Evolutionary conservation across 371 early-diverging fungal species (phyloP).

Genomic region (Mortierella sp.): DNA sequence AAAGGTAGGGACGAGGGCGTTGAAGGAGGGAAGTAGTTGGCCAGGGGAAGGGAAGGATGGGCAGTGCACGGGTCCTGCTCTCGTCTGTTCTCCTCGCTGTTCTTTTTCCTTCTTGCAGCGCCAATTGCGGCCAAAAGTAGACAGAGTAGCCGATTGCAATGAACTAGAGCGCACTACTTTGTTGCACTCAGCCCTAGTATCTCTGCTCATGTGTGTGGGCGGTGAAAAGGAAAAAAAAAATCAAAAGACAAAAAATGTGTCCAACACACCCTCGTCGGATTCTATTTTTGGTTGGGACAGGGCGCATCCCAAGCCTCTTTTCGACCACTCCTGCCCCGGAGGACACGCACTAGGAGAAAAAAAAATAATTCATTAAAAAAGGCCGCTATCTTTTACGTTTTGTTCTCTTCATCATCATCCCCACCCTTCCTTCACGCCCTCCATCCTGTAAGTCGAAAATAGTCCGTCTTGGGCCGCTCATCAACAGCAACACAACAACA

Average conservation of each 20-base stretch:
- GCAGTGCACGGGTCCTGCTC: background rate
- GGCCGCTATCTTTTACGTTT: background rate
- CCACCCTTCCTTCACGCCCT: background rate
- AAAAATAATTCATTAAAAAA: background rate
- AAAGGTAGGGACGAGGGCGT: too few relatives aligned
- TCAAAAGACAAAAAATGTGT: background rate
- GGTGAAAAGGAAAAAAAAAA: background rate
- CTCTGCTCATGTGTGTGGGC: background rate
- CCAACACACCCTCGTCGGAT: background rate
- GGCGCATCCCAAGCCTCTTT: constrained; percentile 5
- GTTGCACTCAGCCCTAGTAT: too few relatives aligned
- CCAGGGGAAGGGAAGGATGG: background rate
- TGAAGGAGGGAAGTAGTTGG: too few relatives aligned
- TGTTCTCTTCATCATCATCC: background rate
- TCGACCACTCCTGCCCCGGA: background rate
- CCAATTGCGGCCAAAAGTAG: background rate
- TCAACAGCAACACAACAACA: background rate
- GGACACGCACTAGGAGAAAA: background rate
- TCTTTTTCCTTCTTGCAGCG: background rate
- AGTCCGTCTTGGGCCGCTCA: background rate
- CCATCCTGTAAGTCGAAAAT: background rate
- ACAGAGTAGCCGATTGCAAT: background rate
- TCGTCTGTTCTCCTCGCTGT: too few relatives aligned
- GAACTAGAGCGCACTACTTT: background rate
- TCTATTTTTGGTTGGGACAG: constrained; percentile 3